Percentiles rank a stretch among this genome's conserved stretches.
phyloP scores from a whole-genome alignment of 768 basidiomycete species.

The Hebeloma cylindrosporum region DNA sequence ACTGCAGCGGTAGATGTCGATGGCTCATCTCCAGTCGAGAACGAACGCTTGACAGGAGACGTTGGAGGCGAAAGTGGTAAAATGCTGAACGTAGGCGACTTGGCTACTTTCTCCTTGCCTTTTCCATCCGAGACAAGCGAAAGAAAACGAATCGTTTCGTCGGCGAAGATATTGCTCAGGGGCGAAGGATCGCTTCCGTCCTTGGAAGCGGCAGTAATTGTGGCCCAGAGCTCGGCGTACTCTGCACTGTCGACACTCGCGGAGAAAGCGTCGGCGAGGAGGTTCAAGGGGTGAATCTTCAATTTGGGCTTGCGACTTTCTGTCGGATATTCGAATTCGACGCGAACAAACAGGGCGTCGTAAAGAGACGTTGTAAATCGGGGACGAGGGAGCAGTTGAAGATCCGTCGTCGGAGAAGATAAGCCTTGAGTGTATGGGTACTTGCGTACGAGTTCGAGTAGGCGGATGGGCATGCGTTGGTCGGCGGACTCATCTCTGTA shows the following conservation, averaged over 20 bases:
- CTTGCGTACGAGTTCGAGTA: slow-evolving; percentile 64
- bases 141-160: slow-evolving; percentile 62
- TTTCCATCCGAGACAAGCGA: slow-evolving; percentile 49
- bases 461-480: slow-evolving; percentile 63
- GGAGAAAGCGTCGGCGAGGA: slow-evolving; percentile 65
- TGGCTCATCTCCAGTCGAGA: slow-evolving; percentile 23
- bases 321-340: slow-evolving; percentile 54
- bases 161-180: slow-evolving; percentile 58
- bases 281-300: slow-evolving; percentile 44
- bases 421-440: slow-evolving; percentile 58
- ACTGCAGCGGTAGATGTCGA: slow-evolving; percentile 18
- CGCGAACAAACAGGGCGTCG: slow-evolving; percentile 65
- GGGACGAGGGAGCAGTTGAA: slow-evolving; percentile 54
- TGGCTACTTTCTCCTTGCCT: slow-evolving; percentile 27
- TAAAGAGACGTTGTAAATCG: slow-evolving; percentile 66
- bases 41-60: slow-evolving; percentile 31
- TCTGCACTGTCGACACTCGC: slow-evolving; percentile 33
- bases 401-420: slow-evolving; percentile 33
- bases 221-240: slow-evolving; percentile 50
- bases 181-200: slow-evolving; percentile 34
- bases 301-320: slow-evolving; percentile 43
- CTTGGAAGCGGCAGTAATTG: slow-evolving; percentile 45
- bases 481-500: slow-evolving; percentile 57
- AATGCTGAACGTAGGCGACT: slow-evolving; percentile 34
- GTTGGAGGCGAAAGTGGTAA: slow-evolving; percentile 27